Conservation (phyloP, 169 alveolate species). For the Plasmodium vinckei region DNA sequence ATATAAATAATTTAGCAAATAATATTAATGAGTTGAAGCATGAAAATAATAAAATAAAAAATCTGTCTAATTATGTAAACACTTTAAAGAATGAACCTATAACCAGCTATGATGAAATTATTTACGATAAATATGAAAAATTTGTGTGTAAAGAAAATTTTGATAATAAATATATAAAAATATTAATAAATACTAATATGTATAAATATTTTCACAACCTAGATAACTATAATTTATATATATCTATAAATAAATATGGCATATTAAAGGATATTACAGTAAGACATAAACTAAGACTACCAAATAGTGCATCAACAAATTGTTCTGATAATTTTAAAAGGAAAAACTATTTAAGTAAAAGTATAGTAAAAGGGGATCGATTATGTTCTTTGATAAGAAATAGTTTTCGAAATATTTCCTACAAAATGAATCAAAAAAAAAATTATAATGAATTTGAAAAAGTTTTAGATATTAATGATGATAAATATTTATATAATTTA, state of each 20-base stretch:
- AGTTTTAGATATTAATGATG: slow-evolving; percentile 53
- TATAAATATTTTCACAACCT: slow-evolving; percentile 39
- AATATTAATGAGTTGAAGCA: slow-evolving; percentile 31
- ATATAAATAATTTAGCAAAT: background rate
- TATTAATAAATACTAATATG: slow-evolving; percentile 36
- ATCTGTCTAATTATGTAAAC: background rate
- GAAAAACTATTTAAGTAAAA: too few species aligned
- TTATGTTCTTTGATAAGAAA: slow-evolving; percentile 16
- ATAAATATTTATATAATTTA: slow-evolving; percentile 42
- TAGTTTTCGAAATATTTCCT: slow-evolving; percentile 8
- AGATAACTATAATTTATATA: slow-evolving; percentile 50
- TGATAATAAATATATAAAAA: slow-evolving; percentile 39
- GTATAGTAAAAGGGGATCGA: slow-evolving; percentile 22
- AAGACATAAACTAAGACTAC: slow-evolving; percentile 34
- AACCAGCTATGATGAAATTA: slow-evolving; percentile 15
- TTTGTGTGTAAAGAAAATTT: background rate
- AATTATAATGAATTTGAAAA: slow-evolving; percentile 35
- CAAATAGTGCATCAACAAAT: background rate
- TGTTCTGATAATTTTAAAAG: background rate
- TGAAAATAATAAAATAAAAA: slow-evolving; percentile 20
- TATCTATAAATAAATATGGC: slow-evolving; percentile 27
- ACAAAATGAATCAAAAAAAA: slow-evolving; percentile 14
- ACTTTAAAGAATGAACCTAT: background rate
- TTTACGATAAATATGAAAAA: slow-evolving; percentile 36
- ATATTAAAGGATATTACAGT: slow-evolving; percentile 41